Evolutionary conservation across 2,329 filamentous ascomycete species (phyloP), one percentile per base, ranked within the genome.

Genomic region (Stagonosporopsis rhizophila): DNA sequence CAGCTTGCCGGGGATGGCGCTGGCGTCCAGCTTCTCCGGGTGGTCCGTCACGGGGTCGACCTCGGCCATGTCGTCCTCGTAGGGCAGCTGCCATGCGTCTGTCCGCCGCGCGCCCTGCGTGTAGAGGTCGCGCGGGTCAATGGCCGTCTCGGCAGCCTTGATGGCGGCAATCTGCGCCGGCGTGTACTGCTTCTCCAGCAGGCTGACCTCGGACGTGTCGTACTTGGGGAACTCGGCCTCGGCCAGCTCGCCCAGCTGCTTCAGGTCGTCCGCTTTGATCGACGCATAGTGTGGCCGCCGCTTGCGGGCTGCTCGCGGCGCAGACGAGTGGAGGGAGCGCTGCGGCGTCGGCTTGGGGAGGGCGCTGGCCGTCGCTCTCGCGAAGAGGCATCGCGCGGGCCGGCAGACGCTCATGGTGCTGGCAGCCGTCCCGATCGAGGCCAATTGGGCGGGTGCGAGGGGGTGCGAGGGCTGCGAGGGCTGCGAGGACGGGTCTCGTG

Each of bases 131-230:
- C 87, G 81, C 9, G 88, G 80, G 71, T 89, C 83, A 73, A 97
- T 87, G 64, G 89, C 86, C 59, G 84, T 80, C 78, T 97, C 93
- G 67, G 89, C 92, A 44, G 90, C 89, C 77, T 90, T 83, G 72
- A 98, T 87, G 54, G 92, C 91, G 52, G 86, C 87, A 66, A 96
- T 82, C 79, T 98, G 94, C 73, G 89, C 86, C 15, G 88, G 83
- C 0, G 91, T 90, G 81, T 96, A 98, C 66, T 84, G 85, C 70
- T 85, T 78, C 56, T 78, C 77, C 55, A 96, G 82, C 12, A 76
- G 68, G 14, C 51, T 47, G 4, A 64, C 64, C 56, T 75, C 73
- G 12, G 55, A 82, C 37, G 82, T 77, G 14, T 86, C 87, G 79
- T 92, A 95, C 14, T 84, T 80, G 60, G 86, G 82, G 69, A 87